These are phyloP conservation scores for Urtica urens DNA, from an alignment of 306 rosid species.

Conservation along the genomic window DNA sequence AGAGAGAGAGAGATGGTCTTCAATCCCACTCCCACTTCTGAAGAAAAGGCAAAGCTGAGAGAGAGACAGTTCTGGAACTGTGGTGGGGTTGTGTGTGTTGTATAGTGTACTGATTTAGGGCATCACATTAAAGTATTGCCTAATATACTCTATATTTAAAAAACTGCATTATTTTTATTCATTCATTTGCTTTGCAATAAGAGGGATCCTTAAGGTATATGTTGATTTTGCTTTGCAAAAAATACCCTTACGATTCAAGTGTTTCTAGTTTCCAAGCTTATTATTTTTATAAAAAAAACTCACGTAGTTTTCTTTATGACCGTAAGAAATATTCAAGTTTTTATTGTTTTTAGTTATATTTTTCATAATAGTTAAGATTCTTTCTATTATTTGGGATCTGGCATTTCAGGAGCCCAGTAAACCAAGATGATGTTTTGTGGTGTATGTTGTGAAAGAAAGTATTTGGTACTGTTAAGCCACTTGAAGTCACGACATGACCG, in stretches of 20 bases:
- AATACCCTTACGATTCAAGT: constrained; percentile 9
- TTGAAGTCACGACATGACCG: constrained; percentile 29
- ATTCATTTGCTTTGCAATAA: neutral
- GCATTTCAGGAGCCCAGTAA: constrained; percentile 7
- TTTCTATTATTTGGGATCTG: constrained; percentile 1
- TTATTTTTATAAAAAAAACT: too few species aligned
- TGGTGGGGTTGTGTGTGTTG: neutral
- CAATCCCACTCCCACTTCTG: constrained; percentile 5
- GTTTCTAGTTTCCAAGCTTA: too few species aligned
- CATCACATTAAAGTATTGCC: constrained; percentile 6
- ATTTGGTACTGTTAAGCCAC: constrained; percentile 21
- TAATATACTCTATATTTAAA: constrained; percentile 5
- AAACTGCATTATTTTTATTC: neutral
- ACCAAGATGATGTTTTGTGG: constrained; percentile 22
- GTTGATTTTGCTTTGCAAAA: constrained; percentile 5
- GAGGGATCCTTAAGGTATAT: constrained; percentile 8
- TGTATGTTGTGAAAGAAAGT: constrained; percentile 17
- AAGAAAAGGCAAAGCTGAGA: neutral
- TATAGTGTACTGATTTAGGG: constrained; percentile 1
- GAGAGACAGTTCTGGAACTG: neutral
- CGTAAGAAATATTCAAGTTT: constrained; percentile 8
- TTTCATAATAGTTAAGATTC: constrained; percentile 8
- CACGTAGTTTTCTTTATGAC: constrained; percentile 12
- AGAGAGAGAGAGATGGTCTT: neutral
- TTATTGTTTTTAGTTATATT: constrained; percentile 6